Evolutionary conservation across 169 alveolate species (phyloP).

Genomic region (Plasmodium reichenowi): DNA sequence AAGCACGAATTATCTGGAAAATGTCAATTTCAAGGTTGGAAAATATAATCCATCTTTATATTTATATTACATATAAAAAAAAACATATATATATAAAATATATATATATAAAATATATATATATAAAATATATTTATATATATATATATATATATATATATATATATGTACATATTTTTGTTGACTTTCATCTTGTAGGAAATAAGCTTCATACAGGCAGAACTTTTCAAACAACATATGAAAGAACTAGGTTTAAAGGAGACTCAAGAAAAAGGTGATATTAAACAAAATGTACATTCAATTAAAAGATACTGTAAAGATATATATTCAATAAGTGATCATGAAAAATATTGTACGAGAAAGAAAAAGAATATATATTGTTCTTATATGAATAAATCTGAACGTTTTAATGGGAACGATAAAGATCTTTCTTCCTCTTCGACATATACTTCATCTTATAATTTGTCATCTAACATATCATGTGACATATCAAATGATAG

Average conservation of each 20-base stretch:
- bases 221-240: slow-evolving; percentile 27
- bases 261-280: not conserved
- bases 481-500: not conserved
- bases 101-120: not conserved
- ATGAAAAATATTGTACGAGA: slow-evolving; percentile 6
- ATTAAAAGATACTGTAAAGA: not conserved
- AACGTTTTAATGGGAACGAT: not conserved
- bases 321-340: slow-evolving; percentile 17
- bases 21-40: slow-evolving; percentile 15
- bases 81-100: not conserved
- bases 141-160: not conserved
- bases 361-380: not conserved
- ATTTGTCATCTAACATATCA: not conserved
- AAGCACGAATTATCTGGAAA: slow-evolving; percentile 55
- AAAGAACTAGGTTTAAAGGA: slow-evolving; percentile 21
- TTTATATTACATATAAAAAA: no score
- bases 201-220: slow-evolving; percentile 10
- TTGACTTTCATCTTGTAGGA: slow-evolving; percentile 13
- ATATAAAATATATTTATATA: not conserved
- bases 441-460: not conserved
- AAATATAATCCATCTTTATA: no score
- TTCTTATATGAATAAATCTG: not conserved
- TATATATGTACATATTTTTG: slow-evolving; percentile 3
- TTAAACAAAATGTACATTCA: not conserved
- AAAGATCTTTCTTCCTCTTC: not conserved